Base-by-base conservation (phyloP, 169 alveolate genomes). In the Eimeria falciformis region DNA sequence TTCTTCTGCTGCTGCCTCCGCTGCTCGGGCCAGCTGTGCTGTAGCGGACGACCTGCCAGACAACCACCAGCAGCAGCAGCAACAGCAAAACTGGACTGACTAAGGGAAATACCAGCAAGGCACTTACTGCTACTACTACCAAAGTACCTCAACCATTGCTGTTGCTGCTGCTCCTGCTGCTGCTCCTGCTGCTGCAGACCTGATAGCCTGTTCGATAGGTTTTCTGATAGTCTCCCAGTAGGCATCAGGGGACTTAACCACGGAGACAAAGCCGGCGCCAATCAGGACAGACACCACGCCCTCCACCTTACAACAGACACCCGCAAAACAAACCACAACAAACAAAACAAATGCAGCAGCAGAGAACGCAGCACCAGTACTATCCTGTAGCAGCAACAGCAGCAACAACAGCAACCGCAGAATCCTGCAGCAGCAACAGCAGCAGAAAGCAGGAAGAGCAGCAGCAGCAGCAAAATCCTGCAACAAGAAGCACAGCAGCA, bases 221-320 rank as follows among this genome's bases (percentile, higher is more conserved):
- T n/a, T n/a, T 29, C n/a, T 62, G 11, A 62, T n/a, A 0, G n/a
- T 6, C 12, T 12, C 73, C 73, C 73, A 62, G 2, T 62, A 12
- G 11, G 73, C 73, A 7, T 62, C 73, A 14, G 73, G 37, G 11
- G n/a, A 7, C 73, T 62, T 62, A n/a, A 62, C 73, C 1, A 62
- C 73, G n/a, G 73, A 62, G 37, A 62, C 46, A n/a, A 62, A 62
- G 73, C 73, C 73, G n/a, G 73, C 73, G 33, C 73, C 73, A 62
- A 62, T 14, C n/a, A 62, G 25, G 12, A 62, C 73, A n/a, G 73
- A 62, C 33, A n/a, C 17, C 37, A 62, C 73, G 73, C 73, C 73
- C 46, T n/a, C 29, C 73, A 18, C 37, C 73, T 62, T n/a, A n/a
- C 73, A 62, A 29, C 73, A 62, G 73, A 9, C n/a, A n/a, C n/a